Evolutionary conservation across 2,329 filamentous ascomycete species (phyloP).

Genomic region (Fusarium odoratissimum): DNA sequence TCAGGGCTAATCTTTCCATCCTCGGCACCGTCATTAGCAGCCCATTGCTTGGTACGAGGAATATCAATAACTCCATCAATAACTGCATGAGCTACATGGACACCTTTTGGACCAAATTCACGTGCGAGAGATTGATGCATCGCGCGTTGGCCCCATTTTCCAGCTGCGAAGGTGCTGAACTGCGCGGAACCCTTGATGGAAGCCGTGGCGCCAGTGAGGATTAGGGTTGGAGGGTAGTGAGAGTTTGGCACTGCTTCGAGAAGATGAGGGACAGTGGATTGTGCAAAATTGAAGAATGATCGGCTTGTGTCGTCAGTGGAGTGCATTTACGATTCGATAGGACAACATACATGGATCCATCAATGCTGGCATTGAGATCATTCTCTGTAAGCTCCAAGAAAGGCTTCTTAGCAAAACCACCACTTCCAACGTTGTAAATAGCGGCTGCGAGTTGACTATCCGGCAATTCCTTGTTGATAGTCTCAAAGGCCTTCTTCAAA

Average conservation of each 20-base stretch:
- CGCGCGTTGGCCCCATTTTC: constrained; percentile 83
- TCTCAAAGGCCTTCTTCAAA: constrained; percentile 69
- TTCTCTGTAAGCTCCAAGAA: constrained; percentile 67
- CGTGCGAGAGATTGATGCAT: constrained; percentile 80
- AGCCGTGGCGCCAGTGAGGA: constrained; percentile 90
- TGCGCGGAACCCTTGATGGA: constrained; percentile 77
- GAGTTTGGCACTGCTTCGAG: constrained; percentile 67
- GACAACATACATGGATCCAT: constrained; percentile 60
- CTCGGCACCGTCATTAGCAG: constrained; percentile 57
- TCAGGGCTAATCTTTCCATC: constrained; percentile 78
- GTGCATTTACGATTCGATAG: fast-evolving
- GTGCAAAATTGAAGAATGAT: constrained; percentile 82
- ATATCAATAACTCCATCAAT: constrained; percentile 90
- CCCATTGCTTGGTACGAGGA: constrained; percentile 70
- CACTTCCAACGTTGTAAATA: constrained; percentile 73
- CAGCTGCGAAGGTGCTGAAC: constrained; percentile 78
- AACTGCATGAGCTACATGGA: constrained; percentile 85
- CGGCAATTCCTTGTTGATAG: constrained; percentile 69
- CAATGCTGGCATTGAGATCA: constrained; percentile 61
- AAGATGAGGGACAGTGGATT: constrained; percentile 76
- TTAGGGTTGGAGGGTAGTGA: constrained; percentile 77
- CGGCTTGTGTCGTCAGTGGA: constrained; percentile 53
- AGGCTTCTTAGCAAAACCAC: constrained; percentile 62
- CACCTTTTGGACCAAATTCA: constrained; percentile 85
- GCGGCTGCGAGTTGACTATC: constrained; percentile 70